Conservation (phyloP, 495 filamentous ascomycete genomes). For the Xylaria scruposa region DNA sequence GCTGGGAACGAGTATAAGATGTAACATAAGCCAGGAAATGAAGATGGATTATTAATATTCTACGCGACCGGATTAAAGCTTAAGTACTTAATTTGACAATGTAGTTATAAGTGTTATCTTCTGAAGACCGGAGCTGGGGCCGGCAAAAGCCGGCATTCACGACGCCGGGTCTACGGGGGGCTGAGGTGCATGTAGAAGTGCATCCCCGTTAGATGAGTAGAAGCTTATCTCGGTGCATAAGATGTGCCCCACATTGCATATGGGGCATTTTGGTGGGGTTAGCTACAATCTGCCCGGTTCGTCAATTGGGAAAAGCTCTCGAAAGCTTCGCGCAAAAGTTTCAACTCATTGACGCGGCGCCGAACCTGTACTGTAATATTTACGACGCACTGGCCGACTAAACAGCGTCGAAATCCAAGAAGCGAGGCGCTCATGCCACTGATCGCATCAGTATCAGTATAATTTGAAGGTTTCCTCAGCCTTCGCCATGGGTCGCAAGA, state of each 20-base stretch:
- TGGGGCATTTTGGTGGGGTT: slow-evolving; percentile 24
- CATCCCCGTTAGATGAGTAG: neutral
- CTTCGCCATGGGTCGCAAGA: slow-evolving; percentile 41
- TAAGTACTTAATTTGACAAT: no score
- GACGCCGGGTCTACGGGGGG: no score
- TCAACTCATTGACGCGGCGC: slow-evolving; percentile 2
- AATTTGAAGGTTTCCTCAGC: neutral
- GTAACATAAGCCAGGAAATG: neutral
- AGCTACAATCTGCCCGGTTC: neutral
- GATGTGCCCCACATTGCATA: slow-evolving; percentile 22
- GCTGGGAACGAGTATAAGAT: slow-evolving; percentile 37
- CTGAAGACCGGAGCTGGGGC: no score
- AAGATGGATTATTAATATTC: neutral
- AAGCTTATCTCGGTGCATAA: neutral
- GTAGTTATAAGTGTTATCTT: no score
- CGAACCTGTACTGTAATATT: neutral
- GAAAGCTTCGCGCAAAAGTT: slow-evolving; percentile 27
- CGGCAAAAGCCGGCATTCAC: neutral
- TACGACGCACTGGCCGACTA: neutral
- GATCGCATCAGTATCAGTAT: neutral
- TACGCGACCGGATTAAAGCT: no score
- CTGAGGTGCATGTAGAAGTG: no score
- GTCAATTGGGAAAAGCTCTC: slow-evolving; percentile 21
- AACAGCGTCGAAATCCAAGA: neutral
- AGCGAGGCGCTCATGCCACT: neutral